Base-by-base conservation (phyloP, 108 stramenopile genomes). In the Fragilaria crotonensis region DNA sequence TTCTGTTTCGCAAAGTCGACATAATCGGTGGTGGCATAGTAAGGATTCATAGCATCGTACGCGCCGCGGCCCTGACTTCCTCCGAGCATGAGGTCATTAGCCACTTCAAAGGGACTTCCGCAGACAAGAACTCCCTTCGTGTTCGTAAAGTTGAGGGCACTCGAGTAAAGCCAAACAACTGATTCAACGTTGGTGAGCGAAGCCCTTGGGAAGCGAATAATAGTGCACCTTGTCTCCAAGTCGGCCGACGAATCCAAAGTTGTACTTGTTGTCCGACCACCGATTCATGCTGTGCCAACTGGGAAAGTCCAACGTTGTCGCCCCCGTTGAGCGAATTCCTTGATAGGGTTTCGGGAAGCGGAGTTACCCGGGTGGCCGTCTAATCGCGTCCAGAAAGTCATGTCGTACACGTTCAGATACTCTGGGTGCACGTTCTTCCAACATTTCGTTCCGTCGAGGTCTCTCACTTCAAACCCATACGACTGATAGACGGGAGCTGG, bases 341-440 rank as follows among this genome's bases (percentile, higher is more conserved):
- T n/a, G 45, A 60, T 60, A 5, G 30, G 25, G 14, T 59, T 2
- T 30, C 49, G 2, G 49, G 19, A 32, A 50, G 36, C 11, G 14
- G 14, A 41, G 32, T 46, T 59, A 33, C 67, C 67, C 1, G 66
- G 62, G 47, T 73, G 72, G 28, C 14, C n/a, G 27, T 32, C 50
- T 21, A 44, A 23, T 19, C 47, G n/a, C 17, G 27, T 50, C 75
- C 75, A 85, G 31, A 63, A 66, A 11, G 78, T 79, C 20, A 80
- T 65, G 41, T 85, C 84, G 44, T 79, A 85, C 32, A 85, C 75
- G 54, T 73, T 69, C 27, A 56, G 57, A 45, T 72, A 56, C 11
- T 74, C 64, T 33, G 62, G 75, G 58, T 85, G 80, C 1, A 81
- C 78, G 52, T 81, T 46, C 14, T 61, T 69, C 66, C 52, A 45